Conservation (phyloP, 192 early-diverging fungal species). For the Backusella parvicylindrica region DNA sequence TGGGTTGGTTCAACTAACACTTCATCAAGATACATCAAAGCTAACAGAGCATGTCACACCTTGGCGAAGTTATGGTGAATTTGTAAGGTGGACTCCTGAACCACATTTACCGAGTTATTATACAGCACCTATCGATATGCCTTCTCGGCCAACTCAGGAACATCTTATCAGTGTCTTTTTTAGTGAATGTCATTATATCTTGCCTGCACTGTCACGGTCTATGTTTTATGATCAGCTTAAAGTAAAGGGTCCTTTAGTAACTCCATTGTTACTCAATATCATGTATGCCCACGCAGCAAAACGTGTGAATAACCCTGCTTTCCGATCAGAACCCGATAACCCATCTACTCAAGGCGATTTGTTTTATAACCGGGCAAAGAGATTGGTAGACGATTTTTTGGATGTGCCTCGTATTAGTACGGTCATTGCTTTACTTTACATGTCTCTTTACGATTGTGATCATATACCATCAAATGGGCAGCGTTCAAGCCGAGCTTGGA, state of each 20-base stretch:
- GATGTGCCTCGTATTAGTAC: conserved; percentile 36
- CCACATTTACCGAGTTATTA: conserved; percentile 27
- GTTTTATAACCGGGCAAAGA: conserved; percentile 33
- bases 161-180: conserved; percentile 34
- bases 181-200: conserved; percentile 6
- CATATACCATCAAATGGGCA: not conserved
- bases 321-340: conserved; percentile 1
- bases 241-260: conserved; percentile 24
- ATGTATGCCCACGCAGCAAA: conserved; percentile 38
- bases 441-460: conserved; percentile 14
- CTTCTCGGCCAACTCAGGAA: conserved; percentile 28
- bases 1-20: conserved; percentile 12
- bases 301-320: conserved; percentile 11
- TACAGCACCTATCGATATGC: conserved; percentile 30
- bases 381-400: conserved; percentile 34
- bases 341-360: conserved; percentile 24
- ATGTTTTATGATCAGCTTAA: conserved; percentile 28
- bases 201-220: conserved; percentile 20
- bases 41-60: conserved; percentile 8
- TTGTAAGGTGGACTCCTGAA: conserved; percentile 23
- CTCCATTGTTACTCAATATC: conserved; percentile 32
- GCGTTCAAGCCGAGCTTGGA: conserved; percentile 19
- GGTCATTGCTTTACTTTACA: conserved; percentile 29
- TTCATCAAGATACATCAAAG: conserved; percentile 18
- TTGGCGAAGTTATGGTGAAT: conserved; percentile 29